A percentile compares a stretch with the other conserved stretches of the same genome.
Conservation (phyloP, 1,284 basidiomycete genomes). For the Pseudozyma flocculosa region DNA sequence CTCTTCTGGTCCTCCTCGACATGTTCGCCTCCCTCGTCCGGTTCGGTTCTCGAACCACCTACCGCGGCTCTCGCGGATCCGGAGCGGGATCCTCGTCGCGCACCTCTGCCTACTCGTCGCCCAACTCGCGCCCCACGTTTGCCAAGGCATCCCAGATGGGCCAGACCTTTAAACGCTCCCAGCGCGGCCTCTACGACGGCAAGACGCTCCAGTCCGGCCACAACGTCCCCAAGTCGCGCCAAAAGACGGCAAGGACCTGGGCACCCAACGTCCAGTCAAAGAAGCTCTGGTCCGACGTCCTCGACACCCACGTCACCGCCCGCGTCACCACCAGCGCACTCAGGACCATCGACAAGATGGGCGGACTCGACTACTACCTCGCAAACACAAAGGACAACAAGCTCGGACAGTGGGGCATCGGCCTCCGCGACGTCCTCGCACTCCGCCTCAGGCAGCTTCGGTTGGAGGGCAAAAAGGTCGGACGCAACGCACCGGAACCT, state of each 20-base stretch:
- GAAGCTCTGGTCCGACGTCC: constrained; percentile 33
- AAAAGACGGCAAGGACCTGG: constrained; percentile 53
- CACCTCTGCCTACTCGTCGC: constrained; percentile 50
- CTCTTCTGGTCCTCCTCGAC: too few species aligned
- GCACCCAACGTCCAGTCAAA: constrained; percentile 51
- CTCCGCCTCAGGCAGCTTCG: constrained; percentile 19
- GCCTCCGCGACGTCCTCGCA: constrained; percentile 35
- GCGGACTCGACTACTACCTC: constrained; percentile 52
- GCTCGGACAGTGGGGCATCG: constrained; percentile 48
- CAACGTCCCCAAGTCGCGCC: constrained; percentile 52
- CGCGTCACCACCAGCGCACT: constrained; percentile 39
- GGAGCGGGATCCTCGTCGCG: constrained; percentile 46
- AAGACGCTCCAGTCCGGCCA: constrained; percentile 50
- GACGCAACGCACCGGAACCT: too few species aligned
- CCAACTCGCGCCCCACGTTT: constrained; percentile 44
- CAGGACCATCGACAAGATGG: constrained; percentile 50
- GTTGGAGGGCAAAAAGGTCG: not conserved
- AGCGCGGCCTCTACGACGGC: constrained; percentile 55
- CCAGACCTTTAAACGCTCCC: constrained; percentile 51
- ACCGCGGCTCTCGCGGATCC: constrained; percentile 50
- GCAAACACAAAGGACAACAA: constrained; percentile 38
- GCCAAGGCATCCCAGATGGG: constrained; percentile 24
- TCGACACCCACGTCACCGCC: constrained; percentile 24
- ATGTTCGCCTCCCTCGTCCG: constrained; percentile 51
- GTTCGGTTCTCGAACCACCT: constrained; percentile 54